phyloP scores from a whole-genome alignment of 2,329 filamentous ascomycete genomes.

The Kalaharituber pfeilii region DNA sequence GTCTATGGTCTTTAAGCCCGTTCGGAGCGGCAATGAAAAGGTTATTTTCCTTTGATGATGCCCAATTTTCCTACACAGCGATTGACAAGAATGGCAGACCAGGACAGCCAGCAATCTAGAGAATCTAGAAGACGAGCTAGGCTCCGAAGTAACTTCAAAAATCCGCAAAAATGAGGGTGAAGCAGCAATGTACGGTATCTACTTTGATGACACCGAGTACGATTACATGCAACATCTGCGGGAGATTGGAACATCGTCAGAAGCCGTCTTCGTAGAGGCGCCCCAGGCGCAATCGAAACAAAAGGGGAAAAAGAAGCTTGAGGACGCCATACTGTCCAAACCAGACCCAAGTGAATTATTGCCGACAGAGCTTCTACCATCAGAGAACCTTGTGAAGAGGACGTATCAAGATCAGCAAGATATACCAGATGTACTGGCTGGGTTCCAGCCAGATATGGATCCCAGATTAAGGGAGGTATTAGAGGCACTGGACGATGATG shows the following conservation, averaged over 20 bases:
- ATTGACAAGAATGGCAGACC: conserved; percentile 25
- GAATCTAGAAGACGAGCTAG: conserved; percentile 40
- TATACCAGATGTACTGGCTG: conserved; percentile 74
- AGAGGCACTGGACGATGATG: conserved; percentile 88
- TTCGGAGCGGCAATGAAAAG: not conserved
- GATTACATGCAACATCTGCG: conserved; percentile 99
- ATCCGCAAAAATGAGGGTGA: conserved; percentile 87
- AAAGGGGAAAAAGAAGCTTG: conserved; percentile 50
- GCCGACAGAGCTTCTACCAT: conserved; percentile 42
- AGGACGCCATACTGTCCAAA: conserved; percentile 56
- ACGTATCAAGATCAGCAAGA: conserved; percentile 90
- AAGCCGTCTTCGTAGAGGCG: conserved; percentile 67
- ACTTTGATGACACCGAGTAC: conserved; percentile 85
- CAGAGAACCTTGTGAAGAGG: conserved; percentile 54
- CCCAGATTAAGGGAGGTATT: conserved; percentile 75
- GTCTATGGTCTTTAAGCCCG: conserved; percentile 65
- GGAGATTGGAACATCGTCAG: conserved; percentile 58
- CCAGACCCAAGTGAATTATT: conserved; percentile 31
- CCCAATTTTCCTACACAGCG: conserved; percentile 19
- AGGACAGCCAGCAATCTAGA: conserved; percentile 66
- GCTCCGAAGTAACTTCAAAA: conserved; percentile 38
- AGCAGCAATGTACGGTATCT: conserved; percentile 83
- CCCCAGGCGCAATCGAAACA: conserved; percentile 36
- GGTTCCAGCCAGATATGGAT: conserved; percentile 97
- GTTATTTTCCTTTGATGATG: not conserved